Base-by-base conservation (phyloP, 345 rosid species). In the Cardamine chenopodiifolia region DNA sequence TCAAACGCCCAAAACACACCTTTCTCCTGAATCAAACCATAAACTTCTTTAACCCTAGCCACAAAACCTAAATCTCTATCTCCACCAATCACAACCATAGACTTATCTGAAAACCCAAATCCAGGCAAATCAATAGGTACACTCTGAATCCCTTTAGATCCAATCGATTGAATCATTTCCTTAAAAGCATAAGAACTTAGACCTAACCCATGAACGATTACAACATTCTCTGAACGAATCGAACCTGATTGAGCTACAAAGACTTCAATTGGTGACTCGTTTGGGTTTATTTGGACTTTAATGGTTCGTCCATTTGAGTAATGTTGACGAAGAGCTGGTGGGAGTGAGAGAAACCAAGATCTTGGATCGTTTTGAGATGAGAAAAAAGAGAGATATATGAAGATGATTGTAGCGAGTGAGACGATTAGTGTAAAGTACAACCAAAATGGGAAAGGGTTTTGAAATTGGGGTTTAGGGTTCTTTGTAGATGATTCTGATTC, bases 1-100 rank as follows among this genome's bases (percentile, higher is more conserved):
- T 94, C 98, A 79, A 94, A 94, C 7, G 96, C 98, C 89, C 89
- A 94, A 75, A 94, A 94, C 7, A 94, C 12, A 3, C 98, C 98
- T 76, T 91, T 94, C 66, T 91, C 97, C 68, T 81, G 81, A 69
- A 91, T 94, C 75, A 91, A 85, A 49, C 68, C 74, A 81, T 85
- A 89, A 61, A 79, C 95, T 73, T 88, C 91, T 62, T 75, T 68
- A 64, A 94, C 80, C 83, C 86, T 87, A 78, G 76, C 89, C 0
- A 87, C 40, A 70, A 54, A 42, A 39, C 96, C 96, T 71, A 68
- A 61, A 23, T 80, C 83, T 65, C 85, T 74, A 75, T 82, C 86
- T 80, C 84, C 90, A 70, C 84, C 96, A 44, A 79, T 31, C 61
- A 83, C 95, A 31, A 83, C 75, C 52, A 72, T 62, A 11, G 88